Evolutionary conservation across 2,329 filamentous ascomycete species (phyloP).

Genomic region (Xenoacremonium recifei): DNA sequence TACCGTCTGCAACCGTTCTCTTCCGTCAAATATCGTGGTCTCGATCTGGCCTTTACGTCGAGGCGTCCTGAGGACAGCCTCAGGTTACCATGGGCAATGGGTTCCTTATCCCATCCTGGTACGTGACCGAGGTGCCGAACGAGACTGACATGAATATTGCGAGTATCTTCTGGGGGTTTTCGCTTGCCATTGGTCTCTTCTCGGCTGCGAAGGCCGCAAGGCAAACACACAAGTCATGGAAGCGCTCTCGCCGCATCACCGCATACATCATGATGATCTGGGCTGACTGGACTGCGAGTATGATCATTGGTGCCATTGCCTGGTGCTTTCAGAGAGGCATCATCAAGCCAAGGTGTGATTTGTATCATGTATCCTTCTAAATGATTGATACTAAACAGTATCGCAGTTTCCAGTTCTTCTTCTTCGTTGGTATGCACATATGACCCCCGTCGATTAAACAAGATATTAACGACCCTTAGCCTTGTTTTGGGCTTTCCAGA

Average conservation of each 20-base stretch:
- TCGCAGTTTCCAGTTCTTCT: constrained; percentile 22
- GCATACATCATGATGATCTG: constrained; percentile 21
- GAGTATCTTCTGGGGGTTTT: constrained; percentile 25
- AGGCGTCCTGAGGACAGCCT: too few species aligned
- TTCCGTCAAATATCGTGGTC: too few species aligned
- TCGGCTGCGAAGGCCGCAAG: constrained; percentile 6
- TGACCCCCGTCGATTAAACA: not conserved
- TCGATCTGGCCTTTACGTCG: too few species aligned
- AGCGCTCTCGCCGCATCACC: constrained; percentile 8
- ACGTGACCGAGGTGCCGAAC: constrained; percentile 17
- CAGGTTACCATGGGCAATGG: constrained; percentile 10
- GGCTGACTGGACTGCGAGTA: constrained; percentile 22
- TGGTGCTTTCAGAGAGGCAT: constrained; percentile 24
- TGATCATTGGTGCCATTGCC: constrained; percentile 16
- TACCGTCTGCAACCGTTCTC: too few species aligned
- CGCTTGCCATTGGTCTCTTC: constrained; percentile 16
- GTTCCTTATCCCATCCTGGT: constrained; percentile 20
- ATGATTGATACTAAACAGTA: too few species aligned
- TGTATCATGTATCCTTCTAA: too few species aligned
- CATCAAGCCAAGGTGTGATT: constrained; percentile 19
- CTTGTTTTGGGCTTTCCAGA: constrained; percentile 38
- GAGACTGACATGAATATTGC: constrained; percentile 21
- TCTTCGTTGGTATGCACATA: constrained; percentile 15
- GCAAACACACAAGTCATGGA: constrained; percentile 17
- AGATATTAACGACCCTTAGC: constrained; percentile 3